Percentiles rank a stretch among this genome's conserved stretches.
Evolutionary conservation across 2,329 filamentous ascomycete genomes (phyloP).

Genomic region (Sclerotinia trifoliorum): DNA sequence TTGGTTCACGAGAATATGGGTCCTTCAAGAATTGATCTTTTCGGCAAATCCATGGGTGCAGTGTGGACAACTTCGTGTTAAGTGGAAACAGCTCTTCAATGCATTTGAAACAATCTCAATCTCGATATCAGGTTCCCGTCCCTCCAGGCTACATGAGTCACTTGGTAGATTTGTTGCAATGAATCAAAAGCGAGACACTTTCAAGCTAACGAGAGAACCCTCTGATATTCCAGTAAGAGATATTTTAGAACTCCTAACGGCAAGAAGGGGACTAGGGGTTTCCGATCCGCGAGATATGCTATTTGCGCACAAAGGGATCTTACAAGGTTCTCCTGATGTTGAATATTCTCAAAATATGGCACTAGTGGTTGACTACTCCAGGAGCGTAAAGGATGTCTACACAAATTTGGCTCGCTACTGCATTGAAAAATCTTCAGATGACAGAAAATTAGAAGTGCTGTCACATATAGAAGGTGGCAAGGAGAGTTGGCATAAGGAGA

Average conservation of each 20-base stretch:
- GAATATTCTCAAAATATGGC: not conserved
- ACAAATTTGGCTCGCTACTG: not conserved
- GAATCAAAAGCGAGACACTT: not conserved
- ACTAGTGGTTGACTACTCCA: not conserved
- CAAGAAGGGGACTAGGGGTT: not conserved
- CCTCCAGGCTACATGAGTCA: accelerated
- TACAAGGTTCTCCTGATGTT: no score
- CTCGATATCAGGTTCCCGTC: no score
- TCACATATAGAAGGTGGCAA: not conserved
- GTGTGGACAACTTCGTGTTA: not conserved
- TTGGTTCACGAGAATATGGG: not conserved
- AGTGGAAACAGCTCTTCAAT: not conserved
- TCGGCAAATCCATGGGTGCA: not conserved
- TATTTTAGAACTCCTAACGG: not conserved
- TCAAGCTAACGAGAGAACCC: not conserved
- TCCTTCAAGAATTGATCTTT: not conserved
- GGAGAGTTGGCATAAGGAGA: not conserved
- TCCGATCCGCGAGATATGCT: not conserved
- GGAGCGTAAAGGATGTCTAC: not conserved
- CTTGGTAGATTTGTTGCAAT: not conserved
- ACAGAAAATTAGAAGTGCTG: not conserved
- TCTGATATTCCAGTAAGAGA: not conserved
- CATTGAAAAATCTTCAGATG: not conserved
- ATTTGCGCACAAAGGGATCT: not conserved
- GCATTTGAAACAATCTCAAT: accelerated